Percentiles rank a stretch among this genome's conserved stretches.
Conservation (phyloP, 2,329 filamentous ascomycete species). For the Pseudogymnoascus sp. region DNA sequence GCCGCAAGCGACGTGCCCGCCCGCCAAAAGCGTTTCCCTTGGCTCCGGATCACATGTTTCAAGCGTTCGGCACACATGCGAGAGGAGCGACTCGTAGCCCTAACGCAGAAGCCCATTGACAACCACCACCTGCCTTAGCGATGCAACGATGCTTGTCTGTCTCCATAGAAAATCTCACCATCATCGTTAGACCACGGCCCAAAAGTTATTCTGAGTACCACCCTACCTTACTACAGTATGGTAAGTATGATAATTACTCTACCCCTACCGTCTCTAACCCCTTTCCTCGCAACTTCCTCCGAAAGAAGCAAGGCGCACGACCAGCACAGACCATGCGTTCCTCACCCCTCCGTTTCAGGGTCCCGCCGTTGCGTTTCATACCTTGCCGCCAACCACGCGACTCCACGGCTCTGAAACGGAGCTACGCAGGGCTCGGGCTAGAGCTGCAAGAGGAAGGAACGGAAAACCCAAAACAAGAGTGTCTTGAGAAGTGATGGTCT, state of each 20-base stretch:
- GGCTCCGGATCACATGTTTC: not conserved
- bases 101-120: not conserved
- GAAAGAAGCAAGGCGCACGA: not conserved
- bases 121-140: not conserved
- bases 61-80: not conserved
- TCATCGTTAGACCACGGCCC: not conserved
- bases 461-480: not conserved
- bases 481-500: not conserved
- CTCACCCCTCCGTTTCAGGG: not conserved
- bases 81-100: not conserved
- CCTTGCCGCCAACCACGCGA: not conserved
- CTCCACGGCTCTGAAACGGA: conserved; percentile 3
- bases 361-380: not conserved
- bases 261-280: not conserved
- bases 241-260: not conserved
- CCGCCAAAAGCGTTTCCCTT: not conserved
- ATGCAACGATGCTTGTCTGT: not conserved
- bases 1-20: not conserved
- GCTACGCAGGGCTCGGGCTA: not conserved
- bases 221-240: not conserved
- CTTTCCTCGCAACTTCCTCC: not conserved
- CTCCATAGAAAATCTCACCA: not conserved
- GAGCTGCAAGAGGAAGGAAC: not conserved
- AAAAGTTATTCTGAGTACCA: not conserved
- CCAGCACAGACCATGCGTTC: conserved; percentile 1